These are phyloP conservation scores for Leptodermis oblonga DNA, from an alignment of 257 asterid species.

Conservation along the genomic window DNA sequence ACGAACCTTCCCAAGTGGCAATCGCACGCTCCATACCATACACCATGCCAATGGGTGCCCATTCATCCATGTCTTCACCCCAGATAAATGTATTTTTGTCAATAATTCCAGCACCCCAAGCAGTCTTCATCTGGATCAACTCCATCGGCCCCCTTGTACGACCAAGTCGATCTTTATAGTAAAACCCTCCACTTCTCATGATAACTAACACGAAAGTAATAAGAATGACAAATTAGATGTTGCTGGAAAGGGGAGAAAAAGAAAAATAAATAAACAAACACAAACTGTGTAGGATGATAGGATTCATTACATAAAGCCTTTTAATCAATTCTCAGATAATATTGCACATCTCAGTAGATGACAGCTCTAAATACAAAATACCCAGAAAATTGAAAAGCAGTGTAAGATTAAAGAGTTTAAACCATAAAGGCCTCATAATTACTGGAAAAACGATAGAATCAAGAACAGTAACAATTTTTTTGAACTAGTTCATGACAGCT, in stretches of 20 bases:
- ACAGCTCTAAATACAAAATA: no score
- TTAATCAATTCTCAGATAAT: background rate
- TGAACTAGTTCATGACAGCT: background rate
- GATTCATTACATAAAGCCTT: background rate
- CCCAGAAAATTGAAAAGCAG: background rate
- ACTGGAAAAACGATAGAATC: background rate
- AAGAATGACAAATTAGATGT: constrained; percentile 1
- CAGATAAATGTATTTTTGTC: constrained; percentile 89
- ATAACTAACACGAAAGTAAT: constrained; percentile 50
- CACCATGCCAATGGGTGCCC: constrained; percentile 95
- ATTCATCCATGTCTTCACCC: constrained; percentile 97
- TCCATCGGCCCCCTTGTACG: constrained; percentile 98
- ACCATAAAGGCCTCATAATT: background rate
- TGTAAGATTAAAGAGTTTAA: background rate
- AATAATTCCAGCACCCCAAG: constrained; percentile 96
- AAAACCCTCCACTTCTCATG: constrained; percentile 84
- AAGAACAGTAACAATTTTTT: no score
- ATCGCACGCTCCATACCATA: constrained; percentile 92
- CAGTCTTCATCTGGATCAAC: constrained; percentile 88
- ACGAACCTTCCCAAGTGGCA: constrained; percentile 97
- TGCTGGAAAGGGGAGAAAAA: background rate
- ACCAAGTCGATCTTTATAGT: constrained; percentile 90
- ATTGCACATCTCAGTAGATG: background rate
- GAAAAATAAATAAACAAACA: no score
- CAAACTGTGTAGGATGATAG: background rate